phyloP scores from a whole-genome alignment of 306 rosid species.

The Sechiopsis laciniata region DNA sequence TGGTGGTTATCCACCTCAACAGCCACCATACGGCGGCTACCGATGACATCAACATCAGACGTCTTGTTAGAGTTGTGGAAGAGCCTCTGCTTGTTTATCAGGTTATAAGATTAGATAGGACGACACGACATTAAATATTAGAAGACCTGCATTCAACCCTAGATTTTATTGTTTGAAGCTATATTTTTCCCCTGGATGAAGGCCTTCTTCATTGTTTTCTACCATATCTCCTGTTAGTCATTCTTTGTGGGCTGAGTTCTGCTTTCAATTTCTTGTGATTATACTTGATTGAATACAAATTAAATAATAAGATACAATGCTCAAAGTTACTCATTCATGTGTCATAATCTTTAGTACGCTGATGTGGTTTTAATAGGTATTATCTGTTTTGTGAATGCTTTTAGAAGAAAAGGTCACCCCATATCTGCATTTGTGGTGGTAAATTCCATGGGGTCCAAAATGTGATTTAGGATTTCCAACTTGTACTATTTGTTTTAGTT shows the following conservation, averaged over 20 bases:
- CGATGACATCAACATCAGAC: constrained; percentile 43
- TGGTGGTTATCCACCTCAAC: constrained; percentile 66
- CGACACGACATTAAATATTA: constrained; percentile 8
- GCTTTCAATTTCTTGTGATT: constrained; percentile 16
- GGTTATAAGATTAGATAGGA: constrained; percentile 13
- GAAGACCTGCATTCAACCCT: constrained; percentile 19
- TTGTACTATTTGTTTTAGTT: no score
- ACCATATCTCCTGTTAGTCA: constrained; percentile 1
- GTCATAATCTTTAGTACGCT: no score
- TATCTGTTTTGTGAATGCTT: background rate
- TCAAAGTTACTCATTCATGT: background rate
- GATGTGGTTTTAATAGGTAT: background rate
- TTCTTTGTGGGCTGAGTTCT: constrained; percentile 17
- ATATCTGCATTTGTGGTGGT: background rate
- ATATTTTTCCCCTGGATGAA: background rate
- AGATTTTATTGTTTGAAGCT: constrained; percentile 13
- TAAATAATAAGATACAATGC: constrained; percentile 16
- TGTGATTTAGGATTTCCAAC: no score
- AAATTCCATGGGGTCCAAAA: no score
- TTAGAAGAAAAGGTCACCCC: background rate
- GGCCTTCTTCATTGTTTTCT: constrained; percentile 8
- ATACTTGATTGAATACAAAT: constrained; percentile 13
- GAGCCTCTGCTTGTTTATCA: constrained; percentile 3
- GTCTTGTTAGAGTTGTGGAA: background rate
- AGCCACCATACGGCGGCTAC: constrained; percentile 69